Conservation (phyloP, 352 stramenopile species). For the Paralagenidium karlingii region DNA sequence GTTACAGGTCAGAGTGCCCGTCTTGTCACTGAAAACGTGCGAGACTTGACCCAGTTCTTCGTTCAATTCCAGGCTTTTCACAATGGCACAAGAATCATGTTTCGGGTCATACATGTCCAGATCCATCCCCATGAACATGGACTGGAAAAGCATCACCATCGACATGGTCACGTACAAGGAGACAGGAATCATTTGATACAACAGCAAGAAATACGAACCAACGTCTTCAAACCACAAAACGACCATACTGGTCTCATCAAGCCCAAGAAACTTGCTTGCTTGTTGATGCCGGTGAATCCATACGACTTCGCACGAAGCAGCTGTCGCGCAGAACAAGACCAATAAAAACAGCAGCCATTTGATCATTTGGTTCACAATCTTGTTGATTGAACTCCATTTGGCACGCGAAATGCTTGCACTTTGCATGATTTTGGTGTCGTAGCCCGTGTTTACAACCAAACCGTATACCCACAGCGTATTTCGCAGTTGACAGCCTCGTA, state of each 20-base stretch:
- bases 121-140: conserved; percentile 77
- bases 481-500: conserved; percentile 86
- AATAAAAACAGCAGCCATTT: conserved; percentile 59
- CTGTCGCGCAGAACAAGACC: conserved; percentile 41
- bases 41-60: conserved; percentile 91
- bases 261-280: conserved; percentile 38
- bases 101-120: conserved; percentile 68
- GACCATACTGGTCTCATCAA: conserved; percentile 14
- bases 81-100: conserved; percentile 58
- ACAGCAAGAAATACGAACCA: conserved; percentile 86
- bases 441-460: conserved; percentile 87
- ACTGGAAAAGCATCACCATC: conserved; percentile 86
- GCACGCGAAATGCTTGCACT: conserved; percentile 55
- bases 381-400: conserved; percentile 78
- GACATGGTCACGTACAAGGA: conserved; percentile 94
- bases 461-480: conserved; percentile 93
- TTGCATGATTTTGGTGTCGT: conserved; percentile 81
- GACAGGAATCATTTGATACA: conserved; percentile 93
- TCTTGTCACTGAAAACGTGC: conserved; percentile 99
- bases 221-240: conserved; percentile 55
- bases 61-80: conserved; percentile 82
- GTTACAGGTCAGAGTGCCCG: conserved; percentile 97
- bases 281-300: conserved; percentile 22
- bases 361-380: conserved; percentile 72
- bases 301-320: conserved; percentile 15